phyloP scores from a whole-genome alignment of 805 yeast genomes.

The Barnettozyma siamensis region DNA sequence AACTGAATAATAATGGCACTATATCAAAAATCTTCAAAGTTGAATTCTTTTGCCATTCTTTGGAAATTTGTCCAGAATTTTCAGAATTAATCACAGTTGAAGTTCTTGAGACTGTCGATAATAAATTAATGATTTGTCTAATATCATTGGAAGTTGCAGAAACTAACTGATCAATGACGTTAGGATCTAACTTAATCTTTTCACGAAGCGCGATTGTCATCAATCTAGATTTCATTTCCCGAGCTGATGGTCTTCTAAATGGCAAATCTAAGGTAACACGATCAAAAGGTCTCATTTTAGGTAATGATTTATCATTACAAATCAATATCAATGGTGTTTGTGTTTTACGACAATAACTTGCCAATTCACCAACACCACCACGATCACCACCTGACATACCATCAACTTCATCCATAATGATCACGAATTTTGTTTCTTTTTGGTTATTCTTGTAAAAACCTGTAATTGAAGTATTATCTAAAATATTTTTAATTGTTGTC shows the following conservation, averaged over 20 bases:
- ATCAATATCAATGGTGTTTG: conserved; percentile 87
- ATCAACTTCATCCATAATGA: conserved; percentile 98
- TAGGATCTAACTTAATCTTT: conserved; percentile 71
- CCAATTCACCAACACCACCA: conserved; percentile 96
- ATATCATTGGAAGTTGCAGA: conserved; percentile 86
- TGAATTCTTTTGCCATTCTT: conserved; percentile 85
- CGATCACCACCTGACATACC: conserved; percentile 99
- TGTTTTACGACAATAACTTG: conserved; percentile 79
- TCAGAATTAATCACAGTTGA: conserved; percentile 55
- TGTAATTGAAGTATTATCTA: conserved; percentile 76
- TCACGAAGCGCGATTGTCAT: conserved; percentile 90
- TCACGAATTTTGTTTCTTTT: conserved; percentile 58
- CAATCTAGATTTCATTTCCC: conserved; percentile 73
- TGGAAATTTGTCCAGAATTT: conserved; percentile 57
- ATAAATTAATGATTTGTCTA: conserved; percentile 84
- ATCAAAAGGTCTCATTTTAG: conserved; percentile 96
- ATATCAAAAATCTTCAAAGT: conserved; percentile 91
- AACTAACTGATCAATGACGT: conserved; percentile 76
- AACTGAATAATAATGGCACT: conserved; percentile 58
- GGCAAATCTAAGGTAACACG: conserved; percentile 71
- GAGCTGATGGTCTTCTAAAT: conserved; percentile 84
- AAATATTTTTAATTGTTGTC: conserved; percentile 58
- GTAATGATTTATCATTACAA: conserved; percentile 87
- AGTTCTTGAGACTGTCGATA: conserved; percentile 79
- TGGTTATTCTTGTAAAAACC: conserved; percentile 47